A percentile compares a stretch with the other conserved stretches of the same genome.
These are phyloP conservation scores for Diatrype stigma DNA, from an alignment of 2,329 filamentous ascomycete species.

Conservation along the genomic window DNA sequence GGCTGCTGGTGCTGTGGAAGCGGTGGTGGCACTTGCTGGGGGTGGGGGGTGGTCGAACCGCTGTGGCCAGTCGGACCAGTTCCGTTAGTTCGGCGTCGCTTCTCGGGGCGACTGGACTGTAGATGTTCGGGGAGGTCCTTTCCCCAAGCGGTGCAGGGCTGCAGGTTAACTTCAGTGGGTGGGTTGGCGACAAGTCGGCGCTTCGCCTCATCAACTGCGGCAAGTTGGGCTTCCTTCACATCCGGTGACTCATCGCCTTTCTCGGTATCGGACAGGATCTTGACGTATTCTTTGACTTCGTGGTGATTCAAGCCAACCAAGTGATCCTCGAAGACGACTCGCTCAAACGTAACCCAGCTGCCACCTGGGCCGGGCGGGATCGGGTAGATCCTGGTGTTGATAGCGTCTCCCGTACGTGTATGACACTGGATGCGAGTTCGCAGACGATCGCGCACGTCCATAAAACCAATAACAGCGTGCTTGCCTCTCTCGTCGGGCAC, in stretches of 20 bases:
- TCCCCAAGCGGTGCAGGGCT: constrained; percentile 49
- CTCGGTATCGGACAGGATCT: constrained; percentile 40
- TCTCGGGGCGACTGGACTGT: constrained; percentile 34
- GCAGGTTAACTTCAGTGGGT: constrained; percentile 36
- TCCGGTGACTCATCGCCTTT: constrained; percentile 29
- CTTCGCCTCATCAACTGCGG: constrained; percentile 44
- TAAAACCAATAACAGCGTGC: constrained; percentile 59
- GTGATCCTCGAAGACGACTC: constrained; percentile 54
- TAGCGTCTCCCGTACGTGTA: constrained; percentile 43
- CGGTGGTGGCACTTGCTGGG: constrained; percentile 3
- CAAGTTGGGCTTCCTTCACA: constrained; percentile 36
- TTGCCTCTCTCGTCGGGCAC: constrained; percentile 45
- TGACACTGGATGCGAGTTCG: constrained; percentile 53
- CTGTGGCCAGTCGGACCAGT: constrained; percentile 31
- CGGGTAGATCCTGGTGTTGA: constrained; percentile 40
- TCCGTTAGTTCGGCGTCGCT: constrained; percentile 42
- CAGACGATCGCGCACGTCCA: constrained; percentile 56
- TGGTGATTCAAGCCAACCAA: constrained; percentile 52
- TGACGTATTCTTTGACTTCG: constrained; percentile 60
- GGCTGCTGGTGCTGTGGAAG: constrained; percentile 2
- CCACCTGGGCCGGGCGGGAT: constrained; percentile 56
- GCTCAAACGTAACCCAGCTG: constrained; percentile 61
- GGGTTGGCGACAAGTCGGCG: constrained; percentile 40
- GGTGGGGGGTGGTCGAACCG: constrained; percentile 3
- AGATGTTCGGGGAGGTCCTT: constrained; percentile 42